Conservation (phyloP, 345 rosid genomes). For the Brassica nigra region DNA sequence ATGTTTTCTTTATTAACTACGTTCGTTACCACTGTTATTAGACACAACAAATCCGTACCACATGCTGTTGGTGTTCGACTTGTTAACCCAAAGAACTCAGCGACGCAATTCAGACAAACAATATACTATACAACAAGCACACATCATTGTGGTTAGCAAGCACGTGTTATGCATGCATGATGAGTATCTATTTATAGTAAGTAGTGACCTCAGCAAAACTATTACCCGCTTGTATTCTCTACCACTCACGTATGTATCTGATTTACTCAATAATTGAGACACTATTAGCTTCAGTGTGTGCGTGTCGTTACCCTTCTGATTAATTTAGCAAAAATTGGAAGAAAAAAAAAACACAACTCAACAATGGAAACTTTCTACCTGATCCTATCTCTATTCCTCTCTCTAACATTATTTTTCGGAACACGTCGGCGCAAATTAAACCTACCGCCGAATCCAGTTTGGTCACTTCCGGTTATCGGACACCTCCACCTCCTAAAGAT, state of each 20-base stretch:
- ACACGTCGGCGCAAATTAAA: constrained; percentile 29
- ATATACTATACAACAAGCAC: not conserved
- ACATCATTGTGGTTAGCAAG: not conserved
- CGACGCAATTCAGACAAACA: not conserved
- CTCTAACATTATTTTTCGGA: not conserved
- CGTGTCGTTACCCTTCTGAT: not conserved
- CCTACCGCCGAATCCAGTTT: constrained; percentile 49
- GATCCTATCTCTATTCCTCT: not conserved
- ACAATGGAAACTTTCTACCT: constrained; percentile 14
- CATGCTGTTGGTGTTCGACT: not conserved
- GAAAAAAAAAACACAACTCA: not conserved
- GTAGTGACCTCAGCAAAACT: not conserved
- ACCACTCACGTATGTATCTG: not conserved
- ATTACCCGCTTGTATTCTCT: not conserved
- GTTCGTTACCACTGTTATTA: no score
- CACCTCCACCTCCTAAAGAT: constrained; percentile 37
- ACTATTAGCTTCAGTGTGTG: not conserved
- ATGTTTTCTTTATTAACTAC: constrained; percentile 16
- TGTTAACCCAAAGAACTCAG: not conserved
- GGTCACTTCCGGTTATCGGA: constrained; percentile 19
- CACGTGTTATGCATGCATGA: not conserved
- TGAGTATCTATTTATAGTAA: not conserved
- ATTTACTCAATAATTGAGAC: not conserved
- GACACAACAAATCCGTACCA: not conserved
- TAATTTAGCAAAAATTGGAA: not conserved